Base-by-base conservation (phyloP, 805 yeast genomes). In the Kuraishia hungarica region DNA sequence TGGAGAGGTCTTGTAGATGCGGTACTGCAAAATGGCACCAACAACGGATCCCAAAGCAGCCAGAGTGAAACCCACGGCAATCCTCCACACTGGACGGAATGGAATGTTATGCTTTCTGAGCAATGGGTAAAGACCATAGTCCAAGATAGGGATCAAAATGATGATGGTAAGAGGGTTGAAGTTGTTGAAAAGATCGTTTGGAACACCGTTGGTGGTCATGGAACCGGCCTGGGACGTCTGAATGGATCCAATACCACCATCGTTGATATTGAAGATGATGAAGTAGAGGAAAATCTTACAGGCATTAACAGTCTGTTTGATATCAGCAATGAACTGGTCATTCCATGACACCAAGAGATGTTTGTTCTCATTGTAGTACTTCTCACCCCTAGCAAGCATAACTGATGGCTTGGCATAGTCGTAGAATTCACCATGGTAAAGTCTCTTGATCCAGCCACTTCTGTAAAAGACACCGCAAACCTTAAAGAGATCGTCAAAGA, bases 161-260 rank as follows among this genome's bases (percentile, higher is more conserved):
- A 80, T 77, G 60, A 80, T 80, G 19, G 83, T 74, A 57, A 80
- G 70, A 50, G 81, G 82, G 60, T 80, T 80, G 69, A 80, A 78
- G 62, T 78, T 79, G 59, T 70, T 74, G 68, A 79, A 77, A 61
- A 80, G 72, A 70, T 80, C 84, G 61, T 80, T 80, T 57, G 83
- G 83, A 60, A 80, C 80, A 51, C 81, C 81, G 29, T 76, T 67
- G 29, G 78, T 69, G 11, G 73, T 65, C 83, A 80, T 78, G 29
- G 80, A 72, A 58, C 80, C 81, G 51, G 83, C 82, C 64, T 79
- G 83, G 2, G 81, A 76, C 56, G 74, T 78, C 62, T 51, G 53
- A 13, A 39, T 58, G 48, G 76, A 67, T 29, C 81, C 81, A 61
- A 78, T 69, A 58, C 82, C 82, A 56, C 75, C 68, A 62, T 79